phyloP scores from a whole-genome alignment of 768 basidiomycete species.

The Tricholomella constricta region DNA sequence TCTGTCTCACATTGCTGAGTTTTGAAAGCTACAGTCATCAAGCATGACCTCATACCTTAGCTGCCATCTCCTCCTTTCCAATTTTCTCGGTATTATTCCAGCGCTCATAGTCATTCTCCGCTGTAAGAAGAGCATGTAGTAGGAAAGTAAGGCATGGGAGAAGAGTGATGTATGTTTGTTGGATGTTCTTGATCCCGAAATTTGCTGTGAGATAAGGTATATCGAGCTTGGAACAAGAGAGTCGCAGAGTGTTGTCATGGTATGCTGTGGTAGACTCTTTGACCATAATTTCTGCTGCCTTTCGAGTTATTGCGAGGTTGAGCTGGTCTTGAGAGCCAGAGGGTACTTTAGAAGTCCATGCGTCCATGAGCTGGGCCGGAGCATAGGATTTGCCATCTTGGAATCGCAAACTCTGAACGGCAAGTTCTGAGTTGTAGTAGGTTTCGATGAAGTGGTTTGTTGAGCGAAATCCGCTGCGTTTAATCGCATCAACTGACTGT shows the following conservation, averaged over 20 bases:
- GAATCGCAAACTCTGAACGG: neutral
- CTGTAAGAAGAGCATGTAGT: neutral
- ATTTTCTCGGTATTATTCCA: neutral
- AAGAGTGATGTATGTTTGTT: neutral
- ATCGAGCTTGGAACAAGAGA: neutral
- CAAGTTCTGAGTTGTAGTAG: neutral
- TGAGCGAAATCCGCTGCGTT: neutral
- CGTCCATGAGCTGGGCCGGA: conserved; percentile 1
- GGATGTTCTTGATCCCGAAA: neutral
- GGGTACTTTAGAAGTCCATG: conserved; percentile 1
- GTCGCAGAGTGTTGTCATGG: neutral
- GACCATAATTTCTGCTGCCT: conserved; percentile 3
- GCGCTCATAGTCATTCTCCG: neutral
- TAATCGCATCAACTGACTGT: too few species aligned
- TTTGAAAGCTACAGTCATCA: neutral
- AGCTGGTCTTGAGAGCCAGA: neutral
- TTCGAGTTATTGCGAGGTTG: neutral
- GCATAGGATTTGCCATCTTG: neutral
- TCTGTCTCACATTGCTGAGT: neutral
- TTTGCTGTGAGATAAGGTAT: neutral
- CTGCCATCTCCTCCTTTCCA: conserved; percentile 3
- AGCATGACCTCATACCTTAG: conserved; percentile 1
- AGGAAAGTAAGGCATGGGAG: neutral
- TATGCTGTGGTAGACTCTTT: neutral
- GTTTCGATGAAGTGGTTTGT: neutral